These are phyloP conservation scores for Leucocoprinus sp. DNA, from an alignment of 768 basidiomycete genomes.

Conservation along the genomic window DNA sequence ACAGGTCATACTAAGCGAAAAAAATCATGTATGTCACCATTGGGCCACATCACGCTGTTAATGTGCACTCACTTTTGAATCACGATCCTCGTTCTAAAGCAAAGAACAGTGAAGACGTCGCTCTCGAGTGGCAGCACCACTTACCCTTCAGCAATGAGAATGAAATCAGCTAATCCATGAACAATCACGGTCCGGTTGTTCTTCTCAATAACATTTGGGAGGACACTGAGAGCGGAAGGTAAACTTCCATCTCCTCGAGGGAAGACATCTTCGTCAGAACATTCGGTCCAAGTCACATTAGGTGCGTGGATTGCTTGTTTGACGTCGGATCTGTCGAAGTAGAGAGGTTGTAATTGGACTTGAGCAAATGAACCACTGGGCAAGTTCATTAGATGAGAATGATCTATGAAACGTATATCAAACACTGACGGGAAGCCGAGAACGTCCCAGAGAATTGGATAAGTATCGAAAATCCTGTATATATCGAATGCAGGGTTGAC, in stretches of 20 bases:
- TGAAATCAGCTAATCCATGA: slow-evolving; percentile 68
- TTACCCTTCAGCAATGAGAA: slow-evolving; percentile 68
- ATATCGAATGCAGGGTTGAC: slow-evolving; percentile 74
- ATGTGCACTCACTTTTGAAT: slow-evolving; percentile 50
- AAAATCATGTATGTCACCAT: neutral
- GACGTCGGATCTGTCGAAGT: slow-evolving; percentile 64
- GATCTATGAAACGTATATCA: neutral
- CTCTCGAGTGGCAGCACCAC: slow-evolving; percentile 13
- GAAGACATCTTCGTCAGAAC: slow-evolving; percentile 54
- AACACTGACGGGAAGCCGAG: slow-evolving; percentile 65
- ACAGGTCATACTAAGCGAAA: slow-evolving; percentile 32
- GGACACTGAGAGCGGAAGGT: slow-evolving; percentile 54
- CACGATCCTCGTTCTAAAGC: slow-evolving; percentile 46
- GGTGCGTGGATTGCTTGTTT: slow-evolving; percentile 70
- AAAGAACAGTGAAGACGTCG: neutral
- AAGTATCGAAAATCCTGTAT: slow-evolving; percentile 73
- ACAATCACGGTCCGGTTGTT: slow-evolving; percentile 58
- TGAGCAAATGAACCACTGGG: slow-evolving; percentile 48
- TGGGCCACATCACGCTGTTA: neutral
- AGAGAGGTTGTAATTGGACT: slow-evolving; percentile 48
- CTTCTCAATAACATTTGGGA: slow-evolving; percentile 73
- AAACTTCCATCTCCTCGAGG: slow-evolving; percentile 50
- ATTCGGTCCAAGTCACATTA: slow-evolving; percentile 54
- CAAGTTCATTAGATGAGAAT: neutral
- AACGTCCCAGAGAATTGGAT: slow-evolving; percentile 69